phyloP scores from a whole-genome alignment of 805 yeast genomes.

The Candida germanica region DNA sequence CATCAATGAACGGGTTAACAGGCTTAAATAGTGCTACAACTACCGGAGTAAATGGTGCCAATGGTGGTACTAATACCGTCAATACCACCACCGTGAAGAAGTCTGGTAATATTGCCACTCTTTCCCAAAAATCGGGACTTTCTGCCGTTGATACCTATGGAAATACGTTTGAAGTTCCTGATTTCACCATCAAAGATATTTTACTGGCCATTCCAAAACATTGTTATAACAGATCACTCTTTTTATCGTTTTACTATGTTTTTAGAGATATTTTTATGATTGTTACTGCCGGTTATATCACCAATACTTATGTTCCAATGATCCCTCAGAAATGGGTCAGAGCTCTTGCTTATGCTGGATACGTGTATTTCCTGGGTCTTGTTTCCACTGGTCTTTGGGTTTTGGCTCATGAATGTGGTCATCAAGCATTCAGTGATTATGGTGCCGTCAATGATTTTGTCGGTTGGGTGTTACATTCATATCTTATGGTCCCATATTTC shows the following conservation, averaged over 20 bases:
- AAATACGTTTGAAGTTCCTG: conserved; percentile 68
- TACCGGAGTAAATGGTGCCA: conserved; percentile 1
- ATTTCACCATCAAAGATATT: conserved; percentile 71
- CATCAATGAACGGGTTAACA: conserved; percentile 4
- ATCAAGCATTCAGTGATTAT: conserved; percentile 76
- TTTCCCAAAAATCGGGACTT: conserved; percentile 19
- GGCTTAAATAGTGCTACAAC: conserved; percentile 3
- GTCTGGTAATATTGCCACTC: conserved; percentile 42
- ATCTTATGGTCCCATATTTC: conserved; percentile 77
- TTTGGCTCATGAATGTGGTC: conserved; percentile 90
- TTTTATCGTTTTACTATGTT: conserved; percentile 59
- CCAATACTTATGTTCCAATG: conserved; percentile 51
- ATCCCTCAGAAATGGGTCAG: conserved; percentile 45
- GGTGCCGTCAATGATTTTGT: conserved; percentile 70
- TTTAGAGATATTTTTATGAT: conserved; percentile 54
- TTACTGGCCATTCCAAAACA: conserved; percentile 68
- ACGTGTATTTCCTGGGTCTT: conserved; percentile 9
- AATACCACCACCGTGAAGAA: conserved; percentile 20
- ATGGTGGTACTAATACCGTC: conserved; percentile 11
- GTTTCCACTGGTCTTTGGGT: conserved; percentile 68
- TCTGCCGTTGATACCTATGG: conserved; percentile 61
- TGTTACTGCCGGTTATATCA: conserved; percentile 49
- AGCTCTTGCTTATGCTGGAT: conserved; percentile 33
- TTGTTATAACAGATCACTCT: conserved; percentile 64
- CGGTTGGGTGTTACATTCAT: conserved; percentile 83